phyloP scores from a whole-genome alignment of 192 early-diverging fungal species.

The Coemansia sp. region DNA sequence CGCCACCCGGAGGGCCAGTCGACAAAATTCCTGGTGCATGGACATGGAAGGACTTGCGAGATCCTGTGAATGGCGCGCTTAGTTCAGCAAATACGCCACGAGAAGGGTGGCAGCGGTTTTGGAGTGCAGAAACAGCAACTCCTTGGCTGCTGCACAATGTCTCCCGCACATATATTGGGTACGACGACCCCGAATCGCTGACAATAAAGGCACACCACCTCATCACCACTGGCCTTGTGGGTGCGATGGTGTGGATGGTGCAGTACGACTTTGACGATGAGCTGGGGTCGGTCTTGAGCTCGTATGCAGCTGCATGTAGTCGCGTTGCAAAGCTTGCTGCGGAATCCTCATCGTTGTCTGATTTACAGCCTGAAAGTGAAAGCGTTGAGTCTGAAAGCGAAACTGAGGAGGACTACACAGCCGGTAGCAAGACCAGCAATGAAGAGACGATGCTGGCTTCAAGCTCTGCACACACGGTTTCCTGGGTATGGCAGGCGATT shows the following conservation, averaged over 20 bases:
- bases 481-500: neutral
- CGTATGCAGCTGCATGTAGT: conserved; percentile 26
- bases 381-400: no score
- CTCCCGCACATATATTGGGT: conserved; percentile 65
- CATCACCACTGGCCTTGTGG: conserved; percentile 54
- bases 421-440: no score
- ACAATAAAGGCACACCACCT: conserved; percentile 58
- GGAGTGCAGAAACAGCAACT: conserved; percentile 61
- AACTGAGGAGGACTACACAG: no score
- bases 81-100: conserved; percentile 15
- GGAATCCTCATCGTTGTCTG: neutral
- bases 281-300: conserved; percentile 43
- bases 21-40: conserved; percentile 48
- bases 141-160: conserved; percentile 68
- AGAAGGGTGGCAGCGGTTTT: conserved; percentile 62
- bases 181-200: conserved; percentile 65
- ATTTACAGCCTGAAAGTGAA: no score
- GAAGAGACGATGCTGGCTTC: no score
- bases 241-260: conserved; percentile 72
- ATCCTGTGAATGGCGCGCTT: conserved; percentile 35
- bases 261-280: conserved; percentile 63
- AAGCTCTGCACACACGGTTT: no score
- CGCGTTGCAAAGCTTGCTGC: conserved; percentile 14
- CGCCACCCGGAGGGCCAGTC: conserved; percentile 38
- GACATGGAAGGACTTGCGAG: conserved; percentile 48